These are phyloP conservation scores for Secale cereale DNA, from an alignment of 176 grass and related monocot species.

Conservation along the genomic window DNA sequence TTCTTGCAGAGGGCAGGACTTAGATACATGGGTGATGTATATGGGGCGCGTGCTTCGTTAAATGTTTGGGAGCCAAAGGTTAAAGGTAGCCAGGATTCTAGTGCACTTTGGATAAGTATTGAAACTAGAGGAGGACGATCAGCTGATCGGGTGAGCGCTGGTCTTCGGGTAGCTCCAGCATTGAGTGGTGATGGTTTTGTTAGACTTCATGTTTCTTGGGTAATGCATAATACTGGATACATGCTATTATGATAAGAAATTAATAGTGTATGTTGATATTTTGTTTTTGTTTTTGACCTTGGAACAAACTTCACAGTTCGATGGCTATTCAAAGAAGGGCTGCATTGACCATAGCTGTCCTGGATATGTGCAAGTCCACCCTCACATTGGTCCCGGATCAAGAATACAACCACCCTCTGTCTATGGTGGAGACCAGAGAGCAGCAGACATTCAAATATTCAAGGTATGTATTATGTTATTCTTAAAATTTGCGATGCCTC, in stretches of 20 bases:
- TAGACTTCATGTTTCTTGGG: slow-evolving; percentile 16
- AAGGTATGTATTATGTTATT: slow-evolving; percentile 27
- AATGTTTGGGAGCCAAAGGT: neutral
- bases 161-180: neutral
- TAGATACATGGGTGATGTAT: neutral
- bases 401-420: neutral
- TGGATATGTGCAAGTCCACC: slow-evolving; percentile 35
- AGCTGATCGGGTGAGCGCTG: neutral
- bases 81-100: neutral
- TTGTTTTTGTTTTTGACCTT: neutral
- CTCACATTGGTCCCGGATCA: neutral
- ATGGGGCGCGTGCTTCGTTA: neutral
- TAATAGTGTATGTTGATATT: neutral
- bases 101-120: neutral
- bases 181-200: slow-evolving; percentile 11
- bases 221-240: slow-evolving; percentile 5
- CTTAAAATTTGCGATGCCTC: neutral
- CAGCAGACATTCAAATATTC: neutral
- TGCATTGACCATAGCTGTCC: slow-evolving; percentile 11
- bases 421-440: neutral
- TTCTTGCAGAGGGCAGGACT: neutral
- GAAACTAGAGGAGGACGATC: neutral
- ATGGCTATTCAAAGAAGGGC: neutral
- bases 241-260: neutral
- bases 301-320: neutral